A percentile compares a stretch with the other conserved stretches of the same genome.
Evolutionary conservation across 495 filamentous ascomycete species (phyloP).

Genomic region (Neurospora sublineolata): DNA sequence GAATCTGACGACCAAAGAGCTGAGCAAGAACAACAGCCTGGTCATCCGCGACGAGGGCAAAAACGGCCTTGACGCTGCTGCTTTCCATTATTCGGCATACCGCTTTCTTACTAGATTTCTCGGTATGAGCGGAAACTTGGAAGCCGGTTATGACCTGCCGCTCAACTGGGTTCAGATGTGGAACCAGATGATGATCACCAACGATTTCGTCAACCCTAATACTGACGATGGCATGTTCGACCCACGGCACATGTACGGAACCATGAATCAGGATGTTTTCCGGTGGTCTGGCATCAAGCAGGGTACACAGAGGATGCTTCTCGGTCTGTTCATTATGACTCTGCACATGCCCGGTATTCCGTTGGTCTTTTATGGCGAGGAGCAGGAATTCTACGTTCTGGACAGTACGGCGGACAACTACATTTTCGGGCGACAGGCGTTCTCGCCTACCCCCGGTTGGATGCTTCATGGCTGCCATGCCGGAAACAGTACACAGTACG

Average conservation of each 20-base stretch:
- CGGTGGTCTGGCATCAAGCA: conserved; percentile 55
- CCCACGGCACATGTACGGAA: conserved; percentile 59
- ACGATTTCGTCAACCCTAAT: conserved; percentile 55
- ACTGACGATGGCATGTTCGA: conserved; percentile 59
- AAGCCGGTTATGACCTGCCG: conserved; percentile 47
- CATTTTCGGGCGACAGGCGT: conserved; percentile 55
- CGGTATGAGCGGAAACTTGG: conserved; percentile 52
- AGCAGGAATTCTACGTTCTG: conserved; percentile 56
- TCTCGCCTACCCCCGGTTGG: conserved; percentile 56
- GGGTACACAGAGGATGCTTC: conserved; percentile 48
- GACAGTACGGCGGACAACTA: conserved; percentile 60
- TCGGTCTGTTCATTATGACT: conserved; percentile 54
- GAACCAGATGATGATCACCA: conserved; percentile 49
- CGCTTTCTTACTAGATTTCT: conserved; percentile 54
- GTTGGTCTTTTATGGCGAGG: conserved; percentile 55
- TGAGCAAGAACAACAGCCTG: conserved; percentile 24
- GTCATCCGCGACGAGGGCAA: conserved; percentile 39
- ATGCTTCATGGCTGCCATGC: conserved; percentile 56
- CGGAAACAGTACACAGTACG: conserved; percentile 42
- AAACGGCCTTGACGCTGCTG: conserved; percentile 50
- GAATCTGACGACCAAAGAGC: conserved; percentile 29
- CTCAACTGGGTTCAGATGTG: conserved; percentile 51
- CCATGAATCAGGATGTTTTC: conserved; percentile 63
- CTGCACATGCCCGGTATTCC: conserved; percentile 57
- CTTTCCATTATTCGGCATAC: conserved; percentile 64